phyloP scores from a whole-genome alignment of 306 rosid species.

The Cucurbita ficifolia region DNA sequence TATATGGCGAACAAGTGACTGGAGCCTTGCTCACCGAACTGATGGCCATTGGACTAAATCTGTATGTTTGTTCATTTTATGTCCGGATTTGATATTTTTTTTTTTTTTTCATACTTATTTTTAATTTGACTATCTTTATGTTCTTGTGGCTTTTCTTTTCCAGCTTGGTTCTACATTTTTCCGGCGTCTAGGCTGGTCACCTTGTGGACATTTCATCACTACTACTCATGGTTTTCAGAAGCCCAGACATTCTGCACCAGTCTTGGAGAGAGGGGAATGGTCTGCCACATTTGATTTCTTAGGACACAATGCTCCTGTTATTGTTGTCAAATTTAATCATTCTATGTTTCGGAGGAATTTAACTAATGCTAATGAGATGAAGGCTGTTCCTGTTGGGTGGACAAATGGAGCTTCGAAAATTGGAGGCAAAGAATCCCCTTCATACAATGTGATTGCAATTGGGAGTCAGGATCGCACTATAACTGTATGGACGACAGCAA shows the following conservation, averaged over 20 bases:
- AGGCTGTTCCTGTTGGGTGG: constrained; percentile 77
- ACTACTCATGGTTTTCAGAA: constrained; percentile 98
- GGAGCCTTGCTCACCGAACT: constrained; percentile 98
- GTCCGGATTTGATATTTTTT: background rate
- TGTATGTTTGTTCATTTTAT: constrained; percentile 34
- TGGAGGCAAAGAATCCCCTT: constrained; percentile 68
- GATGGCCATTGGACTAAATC: constrained; percentile 97
- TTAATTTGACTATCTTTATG: background rate
- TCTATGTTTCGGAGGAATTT: constrained; percentile 72
- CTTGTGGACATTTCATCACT: constrained; percentile 96
- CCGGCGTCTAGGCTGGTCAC: constrained; percentile 99
- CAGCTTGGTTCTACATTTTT: constrained; percentile 99
- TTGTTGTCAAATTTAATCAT: constrained; percentile 90
- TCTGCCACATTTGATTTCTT: constrained; percentile 95
- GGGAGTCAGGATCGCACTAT: constrained; percentile 97
- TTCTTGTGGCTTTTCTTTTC: constrained; percentile 19
- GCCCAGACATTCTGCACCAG: constrained; percentile 99
- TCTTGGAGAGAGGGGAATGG: constrained; percentile 99
- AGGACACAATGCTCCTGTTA: constrained; percentile 96
- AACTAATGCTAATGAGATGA: constrained; percentile 55
- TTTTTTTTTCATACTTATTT: background rate
- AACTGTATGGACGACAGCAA: constrained; percentile 98
- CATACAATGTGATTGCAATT: constrained; percentile 92
- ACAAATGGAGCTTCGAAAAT: constrained; percentile 65
- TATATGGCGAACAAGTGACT: constrained; percentile 94